phyloP scores from a whole-genome alignment of 768 basidiomycete genomes.

The Pleurotus giganteus region DNA sequence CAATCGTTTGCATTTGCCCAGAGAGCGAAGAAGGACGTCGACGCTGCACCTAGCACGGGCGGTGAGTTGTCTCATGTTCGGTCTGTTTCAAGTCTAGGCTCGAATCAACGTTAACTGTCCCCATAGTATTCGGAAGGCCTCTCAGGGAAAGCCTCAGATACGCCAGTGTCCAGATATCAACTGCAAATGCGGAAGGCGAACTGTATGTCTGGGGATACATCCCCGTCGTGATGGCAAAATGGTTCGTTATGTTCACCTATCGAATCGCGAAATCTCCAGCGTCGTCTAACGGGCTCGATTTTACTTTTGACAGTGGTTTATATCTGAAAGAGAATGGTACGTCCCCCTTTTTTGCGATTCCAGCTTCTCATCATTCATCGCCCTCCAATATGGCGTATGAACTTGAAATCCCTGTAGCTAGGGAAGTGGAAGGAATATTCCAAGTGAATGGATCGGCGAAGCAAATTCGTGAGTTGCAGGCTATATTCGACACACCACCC shows the following conservation, averaged over 20 bases:
- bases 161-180: conserved; percentile 93
- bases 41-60: conserved; percentile 23
- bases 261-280: neutral
- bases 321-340: conserved; percentile 93
- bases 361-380: no score
- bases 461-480: conserved; percentile 94
- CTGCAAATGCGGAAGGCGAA: conserved; percentile 77
- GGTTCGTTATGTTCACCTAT: conserved; percentile 49
- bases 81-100: conserved; percentile 2
- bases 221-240: conserved; percentile 97
- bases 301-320: conserved; percentile 58
- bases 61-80: conserved; percentile 32
- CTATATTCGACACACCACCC: conserved; percentile 84
- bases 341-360: conserved; percentile 14
- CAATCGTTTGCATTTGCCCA: conserved; percentile 68
- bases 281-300: neutral
- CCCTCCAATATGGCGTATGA: neutral
- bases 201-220: conserved; percentile 93
- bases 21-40: conserved; percentile 55
- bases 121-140: conserved; percentile 80
- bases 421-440: conserved; percentile 91
- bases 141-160: conserved; percentile 81
- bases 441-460: conserved; percentile 94
- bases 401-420: no score
- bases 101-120: conserved; percentile 26